Evolutionary conservation across 2,329 filamentous ascomycete genomes (phyloP).

Genomic region (Chrysosporium queenslandicum): DNA sequence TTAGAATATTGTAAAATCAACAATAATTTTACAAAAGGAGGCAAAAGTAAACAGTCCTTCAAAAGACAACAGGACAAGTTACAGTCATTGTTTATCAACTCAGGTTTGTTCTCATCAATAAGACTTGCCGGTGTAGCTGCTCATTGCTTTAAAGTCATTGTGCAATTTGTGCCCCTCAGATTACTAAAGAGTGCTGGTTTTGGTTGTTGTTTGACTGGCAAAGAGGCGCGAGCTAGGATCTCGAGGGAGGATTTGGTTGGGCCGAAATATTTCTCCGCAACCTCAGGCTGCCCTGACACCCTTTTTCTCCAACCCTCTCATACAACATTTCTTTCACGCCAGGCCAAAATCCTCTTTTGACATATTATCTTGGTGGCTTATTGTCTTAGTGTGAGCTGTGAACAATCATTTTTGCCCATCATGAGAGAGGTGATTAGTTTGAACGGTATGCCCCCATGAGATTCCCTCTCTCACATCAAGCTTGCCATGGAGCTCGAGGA

Average conservation of each 20-base stretch:
- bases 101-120: too few species aligned
- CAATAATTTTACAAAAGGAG: not conserved
- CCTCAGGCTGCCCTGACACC: not conserved
- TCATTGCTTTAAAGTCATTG: not conserved
- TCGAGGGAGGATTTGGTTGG: constrained; percentile 3
- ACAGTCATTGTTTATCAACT: not conserved
- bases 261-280: constrained; percentile 7
- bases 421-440: constrained; percentile 99
- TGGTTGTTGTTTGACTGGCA: not conserved
- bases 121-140: too few species aligned
- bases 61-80: not conserved
- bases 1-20: not conserved
- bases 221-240: not conserved
- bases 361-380: too few species aligned
- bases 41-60: not conserved
- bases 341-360: not conserved
- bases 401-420: constrained; percentile 1
- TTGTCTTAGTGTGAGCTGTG: not conserved
- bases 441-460: constrained; percentile 63
- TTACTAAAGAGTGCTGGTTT: not conserved
- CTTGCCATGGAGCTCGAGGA: not conserved
- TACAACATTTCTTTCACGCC: not conserved
- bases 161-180: too few species aligned
- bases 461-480: not conserved
- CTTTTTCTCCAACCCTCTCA: not conserved